Conservation (phyloP, 805 yeast species). For the Teunomyces aglyptinius region DNA sequence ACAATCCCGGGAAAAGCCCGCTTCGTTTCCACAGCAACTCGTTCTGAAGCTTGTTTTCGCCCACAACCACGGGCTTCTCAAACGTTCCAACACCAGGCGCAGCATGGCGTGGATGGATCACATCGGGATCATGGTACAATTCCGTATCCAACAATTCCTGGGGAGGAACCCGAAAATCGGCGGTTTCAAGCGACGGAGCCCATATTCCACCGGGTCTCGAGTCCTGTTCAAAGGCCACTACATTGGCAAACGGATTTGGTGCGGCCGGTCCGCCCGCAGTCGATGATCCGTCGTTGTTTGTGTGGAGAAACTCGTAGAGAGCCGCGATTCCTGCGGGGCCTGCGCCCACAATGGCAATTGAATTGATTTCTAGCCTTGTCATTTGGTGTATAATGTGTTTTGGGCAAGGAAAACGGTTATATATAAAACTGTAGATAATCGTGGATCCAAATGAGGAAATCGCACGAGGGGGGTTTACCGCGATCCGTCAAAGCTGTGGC, state of each 20-base stretch:
- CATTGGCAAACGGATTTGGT: slow-evolving; percentile 23
- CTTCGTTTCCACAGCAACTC: slow-evolving; percentile 30
- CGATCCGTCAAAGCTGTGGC: not conserved
- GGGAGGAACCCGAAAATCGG: slow-evolving; percentile 26
- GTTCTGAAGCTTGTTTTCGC: slow-evolving; percentile 15
- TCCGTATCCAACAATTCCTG: slow-evolving; percentile 25
- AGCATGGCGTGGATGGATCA: slow-evolving; percentile 14
- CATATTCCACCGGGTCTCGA: slow-evolving; percentile 46
- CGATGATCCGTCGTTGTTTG: slow-evolving; percentile 23
- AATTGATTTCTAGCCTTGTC: slow-evolving; percentile 16
- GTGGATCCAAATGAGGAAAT: not conserved
- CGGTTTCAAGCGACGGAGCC: slow-evolving; percentile 21
- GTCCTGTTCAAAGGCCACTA: slow-evolving; percentile 47
- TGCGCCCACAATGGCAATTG: slow-evolving; percentile 70
- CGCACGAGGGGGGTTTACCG: not conserved
- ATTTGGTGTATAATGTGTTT: not conserved
- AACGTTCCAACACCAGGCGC: slow-evolving; percentile 17
- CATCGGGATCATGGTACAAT: slow-evolving; percentile 31
- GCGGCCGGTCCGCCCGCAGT: slow-evolving; percentile 17
- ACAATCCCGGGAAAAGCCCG: slow-evolving; percentile 38
- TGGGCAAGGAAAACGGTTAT: too few relatives aligned
- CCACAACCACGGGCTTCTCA: slow-evolving; percentile 15
- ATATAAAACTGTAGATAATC: too few relatives aligned
- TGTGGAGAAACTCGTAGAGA: slow-evolving; percentile 15
- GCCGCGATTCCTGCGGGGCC: slow-evolving; percentile 61